Base-by-base conservation (phyloP, 2,329 filamentous ascomycete genomes). In the Aspergillus fructus region DNA sequence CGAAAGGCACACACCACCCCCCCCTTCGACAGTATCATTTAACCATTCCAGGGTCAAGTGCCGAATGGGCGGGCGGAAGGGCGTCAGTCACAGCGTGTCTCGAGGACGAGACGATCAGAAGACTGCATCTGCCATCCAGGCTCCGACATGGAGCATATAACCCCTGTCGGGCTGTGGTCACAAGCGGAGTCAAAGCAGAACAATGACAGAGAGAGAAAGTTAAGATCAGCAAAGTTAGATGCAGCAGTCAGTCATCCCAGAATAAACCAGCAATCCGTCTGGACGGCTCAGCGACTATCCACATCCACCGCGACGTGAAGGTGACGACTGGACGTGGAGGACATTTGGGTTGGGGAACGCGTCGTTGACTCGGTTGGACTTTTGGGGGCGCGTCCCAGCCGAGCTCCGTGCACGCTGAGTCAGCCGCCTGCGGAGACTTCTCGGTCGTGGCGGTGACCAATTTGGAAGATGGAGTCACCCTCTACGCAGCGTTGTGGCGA, bases 371-470 rank as follows among this genome's bases (percentile, higher is more conserved):
- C 27, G 27, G 27, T 30, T 30, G 27, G 27, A 30, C 27, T 30
- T 30, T 30, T 30, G 23, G 39, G 46, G 49, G 49, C 39, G 49
- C 17, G 49, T 42, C 40, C 9, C 39, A 33, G 49, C 33, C 8
- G 41, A 33, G 30, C 50, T 53, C 30, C 21, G 41, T 54, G 43
- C 51, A 41, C 43, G 51, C 51, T 54, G 51, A 54, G 33, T 54
- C 19, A 54, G 37, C 43, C 4, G 3, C 24, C 11, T 33, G 49
- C 39, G 27, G 49, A 42, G n/a, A 30, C 49, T 9, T 30, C 9
- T 11, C 8, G 27, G 49, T 42, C 40, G 49, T 43, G 49, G 49
- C 49, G 49, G 49, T 51, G 23, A 51, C 49, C 49, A 30, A 48
- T 23, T 48, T 34, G 46, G 30, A 34, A 13, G 27, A 42, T 24